Conservation (phyloP, 306 rosid species). For the Malus asiatica region DNA sequence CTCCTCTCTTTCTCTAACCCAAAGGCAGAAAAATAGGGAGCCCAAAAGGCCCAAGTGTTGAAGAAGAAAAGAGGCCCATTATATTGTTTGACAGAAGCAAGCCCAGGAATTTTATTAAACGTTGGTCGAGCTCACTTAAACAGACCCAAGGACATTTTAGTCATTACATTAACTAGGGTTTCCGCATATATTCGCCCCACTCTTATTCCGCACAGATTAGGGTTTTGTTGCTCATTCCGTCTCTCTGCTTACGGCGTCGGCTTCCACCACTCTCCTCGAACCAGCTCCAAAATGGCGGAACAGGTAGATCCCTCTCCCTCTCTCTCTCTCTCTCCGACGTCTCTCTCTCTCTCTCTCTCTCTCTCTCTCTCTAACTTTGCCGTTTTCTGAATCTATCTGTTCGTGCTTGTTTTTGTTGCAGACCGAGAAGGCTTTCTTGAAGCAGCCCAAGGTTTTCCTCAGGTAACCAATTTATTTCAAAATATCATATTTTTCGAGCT, state of each 20-base stretch:
- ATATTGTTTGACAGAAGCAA: not conserved
- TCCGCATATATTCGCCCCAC: not conserved
- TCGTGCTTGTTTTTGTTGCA: slow-evolving; percentile 2
- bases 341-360: not conserved
- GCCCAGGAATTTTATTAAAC: not conserved
- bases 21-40: not conserved
- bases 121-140: not conserved
- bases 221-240: slow-evolving; percentile 8
- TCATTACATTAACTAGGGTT: slow-evolving; percentile 1
- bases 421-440: slow-evolving; percentile 75
- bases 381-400: not conserved
- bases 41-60: not conserved
- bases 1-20: not conserved
- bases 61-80: not conserved
- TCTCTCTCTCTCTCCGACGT: not conserved
- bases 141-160: slow-evolving; percentile 5
- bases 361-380: not conserved
- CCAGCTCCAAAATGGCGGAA: slow-evolving; percentile 45
- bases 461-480: slow-evolving; percentile 17
- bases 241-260: slow-evolving; percentile 4
- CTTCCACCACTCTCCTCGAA: not conserved
- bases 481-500: not conserved
- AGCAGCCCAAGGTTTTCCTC: slow-evolving; percentile 70
- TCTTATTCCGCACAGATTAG: not conserved
- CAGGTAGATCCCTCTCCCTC: slow-evolving; percentile 28